A percentile compares a stretch with the other conserved stretches of the same genome.
Evolutionary conservation across 441 rosid genomes (phyloP).

Genomic region (Pelargonium australe): DNA sequence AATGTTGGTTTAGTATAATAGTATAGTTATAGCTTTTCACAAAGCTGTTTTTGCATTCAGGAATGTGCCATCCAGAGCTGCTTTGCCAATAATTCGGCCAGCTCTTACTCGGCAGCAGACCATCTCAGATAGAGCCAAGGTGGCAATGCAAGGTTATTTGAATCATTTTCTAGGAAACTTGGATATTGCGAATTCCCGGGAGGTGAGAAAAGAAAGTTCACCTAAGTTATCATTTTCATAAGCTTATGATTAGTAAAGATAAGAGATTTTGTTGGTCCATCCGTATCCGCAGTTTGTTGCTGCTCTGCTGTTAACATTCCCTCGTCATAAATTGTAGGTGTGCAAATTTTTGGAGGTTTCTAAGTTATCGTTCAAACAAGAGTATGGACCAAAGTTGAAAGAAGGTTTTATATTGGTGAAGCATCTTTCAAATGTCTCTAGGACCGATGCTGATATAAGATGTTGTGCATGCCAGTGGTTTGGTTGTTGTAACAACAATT

Average conservation of each 20-base stretch:
- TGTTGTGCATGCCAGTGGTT: constrained; percentile 76
- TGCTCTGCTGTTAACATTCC: constrained; percentile 15
- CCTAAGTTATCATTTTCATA: background rate
- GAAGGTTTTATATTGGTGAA: constrained; percentile 91
- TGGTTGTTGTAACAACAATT: constrained; percentile 88
- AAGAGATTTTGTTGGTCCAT: background rate
- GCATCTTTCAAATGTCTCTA: constrained; percentile 74
- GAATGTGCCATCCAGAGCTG: constrained; percentile 98
- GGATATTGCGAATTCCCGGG: constrained; percentile 91
- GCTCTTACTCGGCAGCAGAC: constrained; percentile 87
- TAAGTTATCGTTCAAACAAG: constrained; percentile 82
- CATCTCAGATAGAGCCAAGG: constrained; percentile 82
- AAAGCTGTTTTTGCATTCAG: constrained; percentile 33
- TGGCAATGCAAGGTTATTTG: constrained; percentile 93
- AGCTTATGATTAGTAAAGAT: background rate
- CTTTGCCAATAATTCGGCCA: constrained; percentile 89
- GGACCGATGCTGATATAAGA: constrained; percentile 47
- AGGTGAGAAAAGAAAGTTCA: constrained; percentile 37
- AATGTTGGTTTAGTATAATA: constrained; percentile 3
- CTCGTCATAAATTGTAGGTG: constrained; percentile 53
- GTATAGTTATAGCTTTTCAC: constrained; percentile 16
- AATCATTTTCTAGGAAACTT: constrained; percentile 90
- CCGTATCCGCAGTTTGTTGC: background rate
- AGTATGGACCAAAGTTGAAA: constrained; percentile 96
- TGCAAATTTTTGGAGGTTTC: constrained; percentile 99